A percentile compares a stretch with the other conserved stretches of the same genome.
Evolutionary conservation across 805 yeast genomes (phyloP).

Genomic region (Yarrowia sp.): DNA sequence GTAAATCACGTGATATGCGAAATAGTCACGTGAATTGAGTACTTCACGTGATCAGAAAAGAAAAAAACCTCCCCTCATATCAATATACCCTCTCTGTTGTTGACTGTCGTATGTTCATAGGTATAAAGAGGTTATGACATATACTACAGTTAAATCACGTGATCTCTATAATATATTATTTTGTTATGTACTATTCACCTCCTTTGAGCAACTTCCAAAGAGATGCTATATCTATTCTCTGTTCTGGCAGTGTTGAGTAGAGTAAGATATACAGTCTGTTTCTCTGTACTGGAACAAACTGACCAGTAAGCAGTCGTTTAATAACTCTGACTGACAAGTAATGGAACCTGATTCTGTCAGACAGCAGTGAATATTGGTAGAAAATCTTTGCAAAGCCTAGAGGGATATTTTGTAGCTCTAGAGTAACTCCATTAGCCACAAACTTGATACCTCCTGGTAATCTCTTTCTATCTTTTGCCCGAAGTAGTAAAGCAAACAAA

Average conservation of each 20-base stretch:
- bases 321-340: conserved; percentile 47
- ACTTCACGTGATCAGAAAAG: too few relatives aligned
- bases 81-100: too few relatives aligned
- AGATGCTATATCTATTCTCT: conserved; percentile 35
- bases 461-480: conserved; percentile 73
- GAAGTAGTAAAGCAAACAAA: conserved; percentile 71
- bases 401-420: conserved; percentile 47
- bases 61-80: too few relatives aligned
- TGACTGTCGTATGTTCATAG: too few relatives aligned
- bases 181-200: background rate
- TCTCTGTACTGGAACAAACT: conserved; percentile 47
- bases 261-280: conserved; percentile 49
- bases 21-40: too few relatives aligned
- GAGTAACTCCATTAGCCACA: background rate
- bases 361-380: conserved; percentile 47
- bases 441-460: conserved; percentile 58
- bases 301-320: conserved; percentile 48
- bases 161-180: background rate
- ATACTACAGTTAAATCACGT: too few relatives aligned
- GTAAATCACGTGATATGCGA: too few relatives aligned
- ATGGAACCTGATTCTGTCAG: conserved; percentile 43
- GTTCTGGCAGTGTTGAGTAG: conserved; percentile 53
- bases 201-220: conserved; percentile 2
- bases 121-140: too few relatives aligned
- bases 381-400: conserved; percentile 48